Evolutionary conservation across 1,284 basidiomycete species (phyloP).

Genomic region (Tilletia walkeri): DNA sequence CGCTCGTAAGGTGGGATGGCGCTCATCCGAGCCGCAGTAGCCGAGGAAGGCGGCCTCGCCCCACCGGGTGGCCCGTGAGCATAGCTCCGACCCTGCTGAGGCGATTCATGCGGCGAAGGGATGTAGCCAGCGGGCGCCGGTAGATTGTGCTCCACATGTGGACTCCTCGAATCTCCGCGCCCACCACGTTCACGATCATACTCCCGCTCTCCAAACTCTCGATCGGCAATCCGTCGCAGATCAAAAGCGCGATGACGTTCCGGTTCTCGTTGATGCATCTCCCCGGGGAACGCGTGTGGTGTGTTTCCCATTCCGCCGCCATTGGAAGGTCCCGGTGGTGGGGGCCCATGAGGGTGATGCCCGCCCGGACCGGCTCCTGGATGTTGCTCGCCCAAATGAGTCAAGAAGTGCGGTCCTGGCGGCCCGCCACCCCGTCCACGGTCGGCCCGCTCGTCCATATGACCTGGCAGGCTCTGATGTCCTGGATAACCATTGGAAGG

Average conservation of each 20-base stretch:
- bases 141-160: conserved; percentile 3
- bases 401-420: too few relatives aligned
- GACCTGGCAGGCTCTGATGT: conserved; percentile 24
- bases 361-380: too few relatives aligned
- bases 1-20: conserved; percentile 14
- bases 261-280: not conserved
- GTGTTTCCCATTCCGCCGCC: not conserved
- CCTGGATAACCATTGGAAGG: conserved; percentile 3
- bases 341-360: not conserved
- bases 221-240: not conserved
- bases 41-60: not conserved
- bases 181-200: not conserved
- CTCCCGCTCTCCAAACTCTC: conserved; percentile 3
- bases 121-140: conserved; percentile 6
- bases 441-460: conserved; percentile 37
- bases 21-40: not conserved
- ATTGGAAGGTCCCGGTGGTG: not conserved
- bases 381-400: too few relatives aligned
- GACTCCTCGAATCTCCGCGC: not conserved
- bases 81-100: not conserved
- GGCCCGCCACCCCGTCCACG: conserved; percentile 12
- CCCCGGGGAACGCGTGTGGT: not conserved
- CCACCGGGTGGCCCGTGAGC: conserved; percentile 6
- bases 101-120: not conserved
- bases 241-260: not conserved